Percentiles rank a stretch among this genome's conserved stretches.
phyloP scores from a whole-genome alignment of 177 flowering plant species.

The Telopea speciosissima region DNA sequence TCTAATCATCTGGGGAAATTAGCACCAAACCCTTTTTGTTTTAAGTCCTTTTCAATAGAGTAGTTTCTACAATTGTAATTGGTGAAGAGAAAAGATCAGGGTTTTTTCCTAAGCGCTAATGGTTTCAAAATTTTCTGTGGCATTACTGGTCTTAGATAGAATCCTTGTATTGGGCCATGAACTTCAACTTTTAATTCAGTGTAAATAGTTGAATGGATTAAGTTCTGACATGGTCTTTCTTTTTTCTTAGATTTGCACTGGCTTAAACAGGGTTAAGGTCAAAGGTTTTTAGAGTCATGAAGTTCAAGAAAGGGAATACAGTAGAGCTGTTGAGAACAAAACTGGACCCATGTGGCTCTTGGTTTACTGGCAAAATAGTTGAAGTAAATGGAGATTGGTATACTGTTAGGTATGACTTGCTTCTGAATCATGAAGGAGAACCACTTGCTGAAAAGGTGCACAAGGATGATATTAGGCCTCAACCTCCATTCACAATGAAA shows the following conservation, averaged over 20 bases:
- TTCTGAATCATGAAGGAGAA: constrained; percentile 16
- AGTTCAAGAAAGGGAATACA: constrained; percentile 21
- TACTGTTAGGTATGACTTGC: constrained; percentile 18
- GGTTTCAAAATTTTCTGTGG: neutral
- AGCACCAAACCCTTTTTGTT: too few relatives aligned
- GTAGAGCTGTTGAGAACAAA: constrained; percentile 29
- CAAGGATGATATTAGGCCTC: constrained; percentile 22
- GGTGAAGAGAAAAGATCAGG: neutral
- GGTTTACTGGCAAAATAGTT: constrained; percentile 30
- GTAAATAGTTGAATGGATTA: neutral
- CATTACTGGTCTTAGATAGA: neutral
- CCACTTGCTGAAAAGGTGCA: constrained; percentile 19
- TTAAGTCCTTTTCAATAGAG: too few relatives aligned
- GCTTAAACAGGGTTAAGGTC: constrained; percentile 11
- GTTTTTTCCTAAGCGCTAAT: neutral
- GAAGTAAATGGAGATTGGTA: constrained; percentile 16
- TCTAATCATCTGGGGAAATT: neutral
- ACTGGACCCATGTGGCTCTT: constrained; percentile 18
- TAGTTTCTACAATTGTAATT: too few relatives aligned
- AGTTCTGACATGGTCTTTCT: neutral
- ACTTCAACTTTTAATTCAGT: neutral
- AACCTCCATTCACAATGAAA: constrained; percentile 3
- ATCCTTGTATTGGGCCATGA: neutral
- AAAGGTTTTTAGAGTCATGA: constrained; percentile 13
- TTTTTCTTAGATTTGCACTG: constrained; percentile 3